Evolutionary conservation across 768 basidiomycete species (phyloP).

Genomic region (Lactarius trivialis): DNA sequence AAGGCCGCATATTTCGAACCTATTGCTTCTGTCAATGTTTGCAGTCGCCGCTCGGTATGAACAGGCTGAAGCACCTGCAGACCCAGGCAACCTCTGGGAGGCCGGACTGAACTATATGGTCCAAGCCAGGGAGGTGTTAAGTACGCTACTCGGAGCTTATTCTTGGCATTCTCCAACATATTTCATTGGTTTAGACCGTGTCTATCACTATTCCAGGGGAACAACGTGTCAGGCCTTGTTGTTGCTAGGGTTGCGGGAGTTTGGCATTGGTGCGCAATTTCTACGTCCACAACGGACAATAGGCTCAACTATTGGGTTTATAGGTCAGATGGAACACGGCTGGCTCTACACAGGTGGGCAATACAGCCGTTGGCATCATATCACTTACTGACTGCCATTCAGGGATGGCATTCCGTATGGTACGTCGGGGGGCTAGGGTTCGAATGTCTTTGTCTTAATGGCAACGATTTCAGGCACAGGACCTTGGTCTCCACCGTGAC

Average conservation of each 20-base stretch:
- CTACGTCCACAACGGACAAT: neutral
- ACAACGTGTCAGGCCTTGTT: slow-evolving; percentile 79
- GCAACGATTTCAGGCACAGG: slow-evolving; percentile 49
- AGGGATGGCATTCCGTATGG: slow-evolving; percentile 76
- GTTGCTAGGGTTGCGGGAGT: slow-evolving; percentile 75
- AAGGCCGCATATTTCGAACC: slow-evolving; percentile 45
- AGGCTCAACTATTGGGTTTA: neutral
- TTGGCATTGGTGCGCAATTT: slow-evolving; percentile 59
- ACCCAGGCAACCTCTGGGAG: slow-evolving; percentile 58
- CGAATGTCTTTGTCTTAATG: slow-evolving; percentile 4
- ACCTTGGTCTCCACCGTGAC: slow-evolving; percentile 75
- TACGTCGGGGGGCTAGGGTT: slow-evolving; percentile 26
- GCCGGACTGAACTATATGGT: slow-evolving; percentile 59
- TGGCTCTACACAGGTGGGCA: slow-evolving; percentile 72
- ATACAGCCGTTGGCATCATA: neutral
- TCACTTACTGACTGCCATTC: neutral
- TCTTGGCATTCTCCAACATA: neutral
- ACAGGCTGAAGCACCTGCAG: slow-evolving; percentile 39
- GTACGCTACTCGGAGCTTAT: slow-evolving; percentile 34
- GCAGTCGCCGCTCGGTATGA: slow-evolving; percentile 72
- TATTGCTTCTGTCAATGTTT: slow-evolving; percentile 76
- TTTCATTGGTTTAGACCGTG: slow-evolving; percentile 38
- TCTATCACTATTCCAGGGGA: slow-evolving; percentile 60
- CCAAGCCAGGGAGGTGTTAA: slow-evolving; percentile 55
- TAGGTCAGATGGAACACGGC: slow-evolving; percentile 68